Base-by-base conservation (phyloP, 257 asterid species). In the Nicotiana sylvestris region DNA sequence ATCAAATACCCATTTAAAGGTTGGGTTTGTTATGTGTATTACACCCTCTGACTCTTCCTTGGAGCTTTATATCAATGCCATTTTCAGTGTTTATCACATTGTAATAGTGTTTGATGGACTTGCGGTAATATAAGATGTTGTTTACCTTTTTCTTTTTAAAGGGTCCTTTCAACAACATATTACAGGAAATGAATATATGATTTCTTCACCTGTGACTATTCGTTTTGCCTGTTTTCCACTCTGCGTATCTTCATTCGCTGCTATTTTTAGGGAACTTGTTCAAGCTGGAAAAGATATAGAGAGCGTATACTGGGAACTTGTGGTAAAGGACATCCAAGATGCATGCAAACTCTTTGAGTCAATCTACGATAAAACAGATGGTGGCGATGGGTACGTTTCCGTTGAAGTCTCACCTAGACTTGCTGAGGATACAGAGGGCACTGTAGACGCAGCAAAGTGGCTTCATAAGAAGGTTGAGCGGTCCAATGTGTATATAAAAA, bases 321-420 rank as follows among this genome's bases (percentile, higher is more conserved):
- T 96, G 85, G 93, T 96, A 87, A 94, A 92, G 90, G 99, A 96
- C 86, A 96, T 96, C 69, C 99, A 96, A 92, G 99, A 96, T 85
- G 98, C 99, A n/a, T 92, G 98, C 94, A 93, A 88, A 86, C 98
- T 95, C 82, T 96, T 96, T 83, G 98, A 96, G 91, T 77, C 92
- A 62, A 93, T 96, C 82, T 96, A 95, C 82, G 92, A 96, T 82
- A 86, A 93, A 84, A 92, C 99, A 21, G 94, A 95, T 85, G 99
- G 91, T 10, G 98, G 84, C 17, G 99, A 96, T 87, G 99, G 99
- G 82, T 96, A 96, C 58, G 99, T 96, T 76, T 96, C 99, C n/a
- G 99, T 96, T 39, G 99, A 96, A 89, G 99, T 96, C 81, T 94
- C 99, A 84, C 99, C 99, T 18, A 82, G 86, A 84, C 99, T 94